These are phyloP conservation scores for Leccinellum luteum DNA, from an alignment of 768 basidiomycete genomes.

Conservation along the genomic window DNA sequence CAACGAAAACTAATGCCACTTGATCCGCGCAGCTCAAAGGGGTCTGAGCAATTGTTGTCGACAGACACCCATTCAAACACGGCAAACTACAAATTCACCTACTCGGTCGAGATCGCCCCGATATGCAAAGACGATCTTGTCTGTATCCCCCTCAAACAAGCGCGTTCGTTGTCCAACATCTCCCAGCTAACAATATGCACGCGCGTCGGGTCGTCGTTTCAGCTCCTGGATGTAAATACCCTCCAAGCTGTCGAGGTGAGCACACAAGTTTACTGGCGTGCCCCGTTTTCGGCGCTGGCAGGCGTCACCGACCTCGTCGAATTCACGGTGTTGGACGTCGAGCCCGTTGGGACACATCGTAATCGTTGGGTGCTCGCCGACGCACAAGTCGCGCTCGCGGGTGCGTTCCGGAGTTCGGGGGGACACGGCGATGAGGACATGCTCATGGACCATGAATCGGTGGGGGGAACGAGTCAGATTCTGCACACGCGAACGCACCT, in stretches of 20 bases:
- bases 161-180: slow-evolving; percentile 84
- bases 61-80: slow-evolving; percentile 89
- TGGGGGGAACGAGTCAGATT: slow-evolving; percentile 67
- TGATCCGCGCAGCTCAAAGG: slow-evolving; percentile 62
- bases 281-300: slow-evolving; percentile 83
- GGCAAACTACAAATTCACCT: slow-evolving; percentile 96
- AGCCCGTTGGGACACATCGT: slow-evolving; percentile 64
- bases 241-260: slow-evolving; percentile 81
- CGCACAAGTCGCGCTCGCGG: slow-evolving; percentile 85
- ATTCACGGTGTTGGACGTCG: slow-evolving; percentile 93
- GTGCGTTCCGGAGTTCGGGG: slow-evolving; percentile 65
- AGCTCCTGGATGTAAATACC: slow-evolving; percentile 86
- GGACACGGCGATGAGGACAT: slow-evolving; percentile 43
- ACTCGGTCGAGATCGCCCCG: slow-evolving; percentile 95
- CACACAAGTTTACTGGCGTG: slow-evolving; percentile 84
- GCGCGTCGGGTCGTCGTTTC: slow-evolving; percentile 88
- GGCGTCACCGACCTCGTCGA: slow-evolving; percentile 84
- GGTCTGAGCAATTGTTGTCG: slow-evolving; percentile 92
- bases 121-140: slow-evolving; percentile 98
- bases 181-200: slow-evolving; percentile 83
- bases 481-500: slow-evolving; percentile 97
- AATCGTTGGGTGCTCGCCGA: slow-evolving; percentile 85
- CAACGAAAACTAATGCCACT: background rate
- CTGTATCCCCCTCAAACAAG: slow-evolving; percentile 80
- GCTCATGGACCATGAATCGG: slow-evolving; percentile 62